A percentile compares a stretch with the other conserved stretches of the same genome.
These are phyloP conservation scores for Mrakia frigida DNA, from an alignment of 768 basidiomycete genomes.

Conservation along the genomic window DNA sequence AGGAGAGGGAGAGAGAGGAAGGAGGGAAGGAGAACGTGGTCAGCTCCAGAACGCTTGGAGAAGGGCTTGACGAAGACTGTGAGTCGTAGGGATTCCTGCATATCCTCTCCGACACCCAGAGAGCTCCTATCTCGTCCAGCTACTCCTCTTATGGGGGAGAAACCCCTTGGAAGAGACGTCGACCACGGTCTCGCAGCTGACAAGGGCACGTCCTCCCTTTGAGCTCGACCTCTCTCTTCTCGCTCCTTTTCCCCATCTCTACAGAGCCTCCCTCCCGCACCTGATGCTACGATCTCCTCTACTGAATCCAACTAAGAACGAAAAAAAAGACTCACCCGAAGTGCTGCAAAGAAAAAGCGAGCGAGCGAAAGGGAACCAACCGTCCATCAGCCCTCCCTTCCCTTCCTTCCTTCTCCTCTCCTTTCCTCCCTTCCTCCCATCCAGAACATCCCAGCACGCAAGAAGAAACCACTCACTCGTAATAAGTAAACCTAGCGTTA, in stretches of 20 bases:
- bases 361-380: not conserved
- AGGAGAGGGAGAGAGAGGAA: not conserved
- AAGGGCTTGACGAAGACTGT: not conserved
- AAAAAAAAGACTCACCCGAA: not conserved
- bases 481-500: slow-evolving; percentile 28
- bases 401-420: too few relatives aligned
- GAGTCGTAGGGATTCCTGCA: too few relatives aligned
- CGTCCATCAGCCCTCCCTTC: not conserved
- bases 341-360: not conserved
- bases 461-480: slow-evolving; percentile 13
- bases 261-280: too few relatives aligned
- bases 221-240: not conserved
- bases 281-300: not conserved
- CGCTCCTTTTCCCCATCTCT: not conserved
- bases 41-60: not conserved
- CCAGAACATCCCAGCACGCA: not conserved
- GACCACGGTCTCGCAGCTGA: not conserved
- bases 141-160: not conserved
- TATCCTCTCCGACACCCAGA: too few relatives aligned
- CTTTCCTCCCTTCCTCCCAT: not conserved
- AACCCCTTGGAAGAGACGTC: not conserved
- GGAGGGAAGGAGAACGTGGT: slow-evolving; percentile 7
- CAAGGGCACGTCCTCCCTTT: not conserved
- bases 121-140: not conserved
- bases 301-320: not conserved